Evolutionary conservation across 805 yeast genomes (phyloP).

Genomic region (Priceomyces carsonii): DNA sequence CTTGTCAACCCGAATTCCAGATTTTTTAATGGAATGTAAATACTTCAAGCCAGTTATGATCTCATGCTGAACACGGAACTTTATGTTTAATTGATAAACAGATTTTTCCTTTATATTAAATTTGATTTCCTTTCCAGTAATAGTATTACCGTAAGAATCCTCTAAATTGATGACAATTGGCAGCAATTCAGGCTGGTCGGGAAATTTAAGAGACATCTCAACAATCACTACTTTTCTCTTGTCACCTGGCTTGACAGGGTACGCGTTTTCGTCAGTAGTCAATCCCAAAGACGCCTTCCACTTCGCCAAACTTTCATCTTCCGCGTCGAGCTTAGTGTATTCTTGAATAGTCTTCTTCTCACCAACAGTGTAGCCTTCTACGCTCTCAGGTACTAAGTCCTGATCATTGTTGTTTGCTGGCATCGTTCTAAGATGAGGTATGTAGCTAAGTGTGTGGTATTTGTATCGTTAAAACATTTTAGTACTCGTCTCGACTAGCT

Average conservation of each 20-base stretch:
- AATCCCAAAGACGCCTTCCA: constrained; percentile 92
- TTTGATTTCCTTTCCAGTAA: constrained; percentile 59
- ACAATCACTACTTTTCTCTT: constrained; percentile 75
- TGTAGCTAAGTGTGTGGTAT: neutral
- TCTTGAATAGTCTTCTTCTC: constrained; percentile 81
- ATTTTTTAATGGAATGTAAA: constrained; percentile 79
- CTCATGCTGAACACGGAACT: constrained; percentile 85
- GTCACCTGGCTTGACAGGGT: constrained; percentile 72
- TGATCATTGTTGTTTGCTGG: constrained; percentile 35
- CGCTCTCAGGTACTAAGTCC: constrained; percentile 62
- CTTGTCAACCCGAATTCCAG: constrained; percentile 85
- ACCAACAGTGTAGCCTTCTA: constrained; percentile 63
- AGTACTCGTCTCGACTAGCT: too few species aligned
- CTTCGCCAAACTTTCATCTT: constrained; percentile 85
- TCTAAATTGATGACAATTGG: constrained; percentile 74
- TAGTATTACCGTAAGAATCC: constrained; percentile 53
- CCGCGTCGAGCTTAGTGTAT: constrained; percentile 79
- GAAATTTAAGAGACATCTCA: constrained; percentile 70
- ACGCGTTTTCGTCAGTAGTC: constrained; percentile 49
- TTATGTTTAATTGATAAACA: constrained; percentile 67
- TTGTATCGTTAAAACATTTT: neutral
- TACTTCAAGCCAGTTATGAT: constrained; percentile 89
- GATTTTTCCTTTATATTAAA: constrained; percentile 80
- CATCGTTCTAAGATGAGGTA: constrained; percentile 5
- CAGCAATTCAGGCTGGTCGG: constrained; percentile 53